Base-by-base conservation (phyloP, 2,329 filamentous ascomycete genomes). In the Alternaria tenuissima region DNA sequence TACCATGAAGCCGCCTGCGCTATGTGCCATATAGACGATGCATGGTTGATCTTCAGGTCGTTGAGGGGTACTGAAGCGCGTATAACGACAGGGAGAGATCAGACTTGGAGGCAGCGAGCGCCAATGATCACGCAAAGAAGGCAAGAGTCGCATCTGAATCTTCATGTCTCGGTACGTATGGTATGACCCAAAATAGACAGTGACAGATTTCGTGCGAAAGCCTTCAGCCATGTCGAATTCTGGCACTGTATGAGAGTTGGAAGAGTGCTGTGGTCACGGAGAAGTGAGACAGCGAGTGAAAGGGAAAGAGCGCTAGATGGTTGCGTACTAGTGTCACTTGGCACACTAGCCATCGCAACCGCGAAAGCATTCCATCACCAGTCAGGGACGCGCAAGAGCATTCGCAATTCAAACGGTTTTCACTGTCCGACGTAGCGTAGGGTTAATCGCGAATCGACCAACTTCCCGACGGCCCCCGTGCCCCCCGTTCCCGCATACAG, bases 361-460 rank as follows among this genome's bases (percentile, higher is more conserved):
- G 66, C 65, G 67, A 67, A 63, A 55, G 68, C 67, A 67, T 66
- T 66, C 57, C 59, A 64, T 59, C 62, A 55, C 62, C 64, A 51
- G 65, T 55, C 64, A 71, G 65, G 65, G 60, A 72, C 69, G 69
- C 69, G 68, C 64, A 67, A 59, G 62, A 64, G 63, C 61, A 60
- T 59, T 64, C 47, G 61, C 61, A 46, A 63, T 43, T 51, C 36
- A 20, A 58, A 62, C 59, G 8, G 54, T 62, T 48, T 47, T 49
- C 41, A 55, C 52, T 57, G 42, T 57, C 59, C 34, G 34, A 36
- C 30, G 24, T 49, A 61, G 56, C 36, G 49, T 38, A 57, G 49
- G 57, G 39, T 44, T 43, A 42, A 59, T 62, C 46, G 47, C 48
- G 46, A 56, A 57, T 26, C 41, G n/a, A 32, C 34, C 34, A 36